Conservation (phyloP, 83 land plant genomes). For the Thuja plicata region DNA sequence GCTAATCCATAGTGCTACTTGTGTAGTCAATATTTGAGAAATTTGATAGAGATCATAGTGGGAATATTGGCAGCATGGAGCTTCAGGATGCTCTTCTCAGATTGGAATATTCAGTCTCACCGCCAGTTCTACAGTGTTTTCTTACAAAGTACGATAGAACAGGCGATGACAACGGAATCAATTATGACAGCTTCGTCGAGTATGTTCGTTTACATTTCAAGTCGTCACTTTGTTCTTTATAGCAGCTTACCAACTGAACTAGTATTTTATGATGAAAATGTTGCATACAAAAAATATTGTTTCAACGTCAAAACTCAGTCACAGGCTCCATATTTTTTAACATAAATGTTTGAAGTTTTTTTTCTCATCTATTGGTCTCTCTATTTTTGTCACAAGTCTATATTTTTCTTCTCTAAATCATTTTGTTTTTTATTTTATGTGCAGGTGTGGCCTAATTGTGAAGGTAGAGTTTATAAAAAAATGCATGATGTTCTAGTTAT, state of each 20-base stretch:
- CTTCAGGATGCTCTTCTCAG: conserved; percentile 83
- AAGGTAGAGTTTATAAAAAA: conserved; percentile 47
- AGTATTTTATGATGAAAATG: not conserved
- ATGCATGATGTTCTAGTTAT: too few relatives aligned
- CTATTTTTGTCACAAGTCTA: not conserved
- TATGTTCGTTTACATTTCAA: conserved; percentile 40
- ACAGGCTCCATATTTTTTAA: not conserved
- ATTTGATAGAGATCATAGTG: conserved; percentile 88
- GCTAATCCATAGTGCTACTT: not conserved
- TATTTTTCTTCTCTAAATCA: not conserved
- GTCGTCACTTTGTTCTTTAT: not conserved
- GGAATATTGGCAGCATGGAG: conserved; percentile 72
- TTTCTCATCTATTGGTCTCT: not conserved
- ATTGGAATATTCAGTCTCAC: conserved; percentile 75
- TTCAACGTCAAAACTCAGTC: not conserved
- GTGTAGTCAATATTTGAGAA: conserved; percentile 61
- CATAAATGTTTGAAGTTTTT: not conserved
- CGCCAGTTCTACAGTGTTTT: conserved; percentile 66
- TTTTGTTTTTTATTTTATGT: conserved; percentile 7
- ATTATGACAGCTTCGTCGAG: too few relatives aligned
- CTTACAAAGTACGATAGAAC: conserved; percentile 71
- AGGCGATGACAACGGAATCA: conserved; percentile 56
- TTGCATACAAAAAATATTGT: not conserved
- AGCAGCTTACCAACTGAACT: too few relatives aligned
- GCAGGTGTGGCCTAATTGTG: too few relatives aligned